Evolutionary conservation across 768 basidiomycete genomes (phyloP), one percentile per base, ranked within the genome.

Genomic region (Ramaria sp.): DNA sequence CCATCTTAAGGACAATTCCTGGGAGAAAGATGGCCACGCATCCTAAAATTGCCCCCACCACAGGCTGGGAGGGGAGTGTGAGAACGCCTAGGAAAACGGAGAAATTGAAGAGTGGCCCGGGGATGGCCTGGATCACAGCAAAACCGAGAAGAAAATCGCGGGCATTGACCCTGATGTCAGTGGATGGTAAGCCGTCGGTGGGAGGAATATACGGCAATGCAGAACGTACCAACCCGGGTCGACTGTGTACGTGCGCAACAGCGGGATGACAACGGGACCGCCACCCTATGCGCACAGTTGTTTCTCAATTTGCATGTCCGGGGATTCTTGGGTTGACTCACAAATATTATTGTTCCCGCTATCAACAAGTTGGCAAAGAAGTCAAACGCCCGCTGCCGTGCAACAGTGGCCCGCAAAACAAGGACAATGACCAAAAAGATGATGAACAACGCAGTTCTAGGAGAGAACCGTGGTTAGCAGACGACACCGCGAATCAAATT

Each of bases 31-130:
- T 78, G 9, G 75, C 78, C 13, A 78, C 24, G 63, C 68, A 78
- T 13, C 72, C 78, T n/a, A 79, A 65, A 4, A 78, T 30, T 0
- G 72, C 75, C n/a, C 77, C 78, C 11, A 76, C 59, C 31, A 72
- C 61, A 7, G 67, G 68, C 24, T 59, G 51, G 22, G 53, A 52
- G 7, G 70, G 70, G 4, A 72, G 56, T 1, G 70, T 66, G 52
- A 82, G 69, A 7, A 75, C 71, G 27, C 79, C 80, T 30, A 82
- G 72, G 63, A 76, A 80, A 20, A 76, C 74, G 0, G 74, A 72
- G 57, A 76, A 80, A 67, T 77, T 77, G 67, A 82, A 82, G 64
- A 79, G 79, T 22, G 80, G 80, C 4, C 80, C 80, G 1, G 77
- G 77, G 61, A 75, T 65, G 10, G 73, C 75, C 63, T 74, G 77